phyloP scores from a whole-genome alignment of 2,329 filamentous ascomycete species.

The Onygena corvina region DNA sequence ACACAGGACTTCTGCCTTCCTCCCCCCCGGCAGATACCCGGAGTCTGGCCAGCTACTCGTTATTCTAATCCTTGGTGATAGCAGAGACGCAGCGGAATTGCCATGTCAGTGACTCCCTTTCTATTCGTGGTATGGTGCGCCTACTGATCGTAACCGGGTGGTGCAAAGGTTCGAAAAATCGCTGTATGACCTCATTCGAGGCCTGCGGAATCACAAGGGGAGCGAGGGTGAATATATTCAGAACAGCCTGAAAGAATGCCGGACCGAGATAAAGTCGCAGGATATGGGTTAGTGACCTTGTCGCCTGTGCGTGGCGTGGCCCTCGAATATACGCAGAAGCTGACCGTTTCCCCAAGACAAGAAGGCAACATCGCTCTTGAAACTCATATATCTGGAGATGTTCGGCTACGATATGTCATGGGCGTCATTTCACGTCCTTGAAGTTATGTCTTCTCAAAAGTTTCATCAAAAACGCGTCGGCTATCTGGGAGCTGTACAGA shows the following conservation, averaged over 20 bases:
- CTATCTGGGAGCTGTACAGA: conserved; percentile 90
- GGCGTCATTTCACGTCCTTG: conserved; percentile 95
- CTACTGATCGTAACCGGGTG: neutral
- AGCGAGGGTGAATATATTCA: conserved; percentile 92
- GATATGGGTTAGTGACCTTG: conserved; percentile 61
- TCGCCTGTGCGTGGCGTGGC: neutral
- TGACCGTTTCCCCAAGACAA: conserved; percentile 48
- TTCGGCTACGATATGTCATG: conserved; percentile 99
- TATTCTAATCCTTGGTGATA: neutral
- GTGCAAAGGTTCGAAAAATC: conserved; percentile 88
- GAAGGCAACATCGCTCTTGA: conserved; percentile 90
- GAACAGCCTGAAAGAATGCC: conserved; percentile 87
- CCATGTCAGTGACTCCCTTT: neutral
- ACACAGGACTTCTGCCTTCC: too few relatives aligned
- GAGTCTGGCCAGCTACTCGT: neutral
- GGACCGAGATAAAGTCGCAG: conserved; percentile 76
- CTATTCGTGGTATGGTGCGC: neutral
- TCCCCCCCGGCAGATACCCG: neutral
- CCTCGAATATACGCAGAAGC: neutral
- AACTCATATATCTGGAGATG: conserved; percentile 97
- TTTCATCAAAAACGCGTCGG: conserved; percentile 92
- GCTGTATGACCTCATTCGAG: conserved; percentile 94
- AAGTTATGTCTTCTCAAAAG: conserved; percentile 95
- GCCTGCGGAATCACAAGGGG: conserved; percentile 88
- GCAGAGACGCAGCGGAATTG: neutral